Evolutionary conservation across 148 eudicot species (phyloP).

Genomic region (Cornus controversa): DNA sequence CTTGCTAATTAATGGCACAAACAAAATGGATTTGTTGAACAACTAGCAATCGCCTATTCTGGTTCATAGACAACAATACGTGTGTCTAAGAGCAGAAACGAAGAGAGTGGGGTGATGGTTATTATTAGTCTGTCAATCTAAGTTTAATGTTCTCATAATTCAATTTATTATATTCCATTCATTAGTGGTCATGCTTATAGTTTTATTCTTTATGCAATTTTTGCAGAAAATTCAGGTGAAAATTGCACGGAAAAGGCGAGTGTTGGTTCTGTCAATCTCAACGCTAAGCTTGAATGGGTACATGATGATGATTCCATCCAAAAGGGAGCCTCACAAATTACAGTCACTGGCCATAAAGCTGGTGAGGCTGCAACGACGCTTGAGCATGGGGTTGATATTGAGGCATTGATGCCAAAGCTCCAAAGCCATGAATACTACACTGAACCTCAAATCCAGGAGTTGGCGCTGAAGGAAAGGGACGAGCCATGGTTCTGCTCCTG

Average conservation of each 20-base stretch:
- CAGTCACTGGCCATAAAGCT: conserved; percentile 3
- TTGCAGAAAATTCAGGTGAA: conserved; percentile 6
- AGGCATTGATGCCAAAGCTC: conserved; percentile 51
- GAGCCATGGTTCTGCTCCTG: conserved; percentile 55
- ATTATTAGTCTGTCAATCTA: background rate
- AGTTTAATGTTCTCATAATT: background rate
- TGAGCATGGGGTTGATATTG: conserved; percentile 13
- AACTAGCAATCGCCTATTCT: background rate
- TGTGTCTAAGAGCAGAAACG: background rate
- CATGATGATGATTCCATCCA: background rate
- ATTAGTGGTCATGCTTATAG: background rate
- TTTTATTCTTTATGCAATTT: background rate
- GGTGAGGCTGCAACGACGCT: background rate
- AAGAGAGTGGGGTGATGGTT: background rate
- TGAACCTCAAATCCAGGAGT: conserved; percentile 44
- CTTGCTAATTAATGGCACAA: background rate
- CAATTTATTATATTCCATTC: background rate
- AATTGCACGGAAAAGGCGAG: conserved; percentile 5
- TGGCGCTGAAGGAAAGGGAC: conserved; percentile 40
- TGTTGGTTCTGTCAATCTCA: background rate
- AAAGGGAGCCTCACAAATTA: background rate
- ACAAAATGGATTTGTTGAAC: background rate
- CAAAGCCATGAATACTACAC: conserved; percentile 48
- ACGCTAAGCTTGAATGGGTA: background rate
- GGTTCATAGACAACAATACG: background rate